Base-by-base conservation (phyloP, 2,329 filamentous ascomycete species). In the Allantophomopsis lycopodina region DNA sequence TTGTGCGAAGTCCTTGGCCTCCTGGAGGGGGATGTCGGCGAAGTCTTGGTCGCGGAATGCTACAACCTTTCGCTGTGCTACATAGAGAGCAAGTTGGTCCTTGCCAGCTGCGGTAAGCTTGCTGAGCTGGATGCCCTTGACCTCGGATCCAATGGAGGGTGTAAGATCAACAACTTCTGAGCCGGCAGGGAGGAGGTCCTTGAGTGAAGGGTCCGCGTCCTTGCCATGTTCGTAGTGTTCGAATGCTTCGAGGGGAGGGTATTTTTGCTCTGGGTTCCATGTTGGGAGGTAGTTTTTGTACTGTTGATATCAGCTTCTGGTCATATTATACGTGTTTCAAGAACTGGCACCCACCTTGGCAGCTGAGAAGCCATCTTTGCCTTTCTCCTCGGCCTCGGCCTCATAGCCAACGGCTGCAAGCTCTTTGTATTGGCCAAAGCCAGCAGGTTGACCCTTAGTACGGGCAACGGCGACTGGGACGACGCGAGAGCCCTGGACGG, bases 41-140 rank as follows among this genome's bases (percentile, higher is more conserved):
- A 81, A 77, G 56, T 88, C 79, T 54, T 88, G 83, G 51, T 77
- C 68, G 17, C 82, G 75, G 68, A 89, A 88, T 23, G 79, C 76
- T 13, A 86, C 81, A 5, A 88, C 81, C 54, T 86, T 87, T 53
- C 81, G 75, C 60, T 85, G 70, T 10, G 83, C 78, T 10, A 87
- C 79, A 46, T 81, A 76, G 16, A 79, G 72, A 1, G 84, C 83
- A 5, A 89, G 68, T 56, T 89, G 79, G 50, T 88, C 79, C 54
- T 85, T 86, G 40, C 77, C 82, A 13, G 76, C 74, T 34, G 76
- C 60, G 39, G 64, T 74, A 11, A 89, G 67, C 45, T 70, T 67
- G 60, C 74, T 83, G 21, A 89, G 63, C 58, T 89, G 83, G 21
- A 88, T 63, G 31, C 80, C 81, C 4, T 62, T 65, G 23, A 89